A percentile compares a stretch with the other conserved stretches of the same genome.
These are phyloP conservation scores for Saccharomyces hybrid DNA, from an alignment of 1,139 yeast species.

Conservation along the genomic window DNA sequence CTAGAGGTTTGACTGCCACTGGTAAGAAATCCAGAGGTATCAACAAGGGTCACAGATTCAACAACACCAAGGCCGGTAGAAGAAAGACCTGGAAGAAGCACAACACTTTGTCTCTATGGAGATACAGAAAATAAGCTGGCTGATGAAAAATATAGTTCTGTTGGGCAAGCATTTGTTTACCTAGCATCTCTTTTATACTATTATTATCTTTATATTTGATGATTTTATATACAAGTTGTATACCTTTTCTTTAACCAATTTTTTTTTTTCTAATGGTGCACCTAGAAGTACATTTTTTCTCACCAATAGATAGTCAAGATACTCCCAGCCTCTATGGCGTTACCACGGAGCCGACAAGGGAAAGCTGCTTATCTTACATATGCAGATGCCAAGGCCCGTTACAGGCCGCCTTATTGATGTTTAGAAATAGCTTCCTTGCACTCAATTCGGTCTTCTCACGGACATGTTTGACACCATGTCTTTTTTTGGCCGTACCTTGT, in stretches of 20 bases:
- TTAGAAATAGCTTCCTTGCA: background rate
- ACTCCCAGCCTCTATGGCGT: background rate
- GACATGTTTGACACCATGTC: background rate
- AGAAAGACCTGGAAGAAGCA: constrained; percentile 99
- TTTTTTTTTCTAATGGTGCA: background rate
- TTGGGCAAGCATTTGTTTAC: background rate
- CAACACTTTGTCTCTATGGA: constrained; percentile 98
- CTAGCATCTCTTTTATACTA: constrained; percentile 1
- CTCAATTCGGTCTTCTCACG: background rate
- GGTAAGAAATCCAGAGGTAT: constrained; percentile 99
- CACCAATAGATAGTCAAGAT: background rate
- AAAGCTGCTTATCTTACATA: background rate
- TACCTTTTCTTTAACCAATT: background rate
- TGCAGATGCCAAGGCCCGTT: too few species aligned
- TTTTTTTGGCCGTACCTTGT: background rate
- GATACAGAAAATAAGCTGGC: constrained; percentile 84
- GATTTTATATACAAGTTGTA: constrained; percentile 5
- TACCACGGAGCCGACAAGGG: background rate
- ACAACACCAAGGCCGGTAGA: constrained; percentile 97
- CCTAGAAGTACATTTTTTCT: background rate
- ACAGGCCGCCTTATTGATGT: background rate
- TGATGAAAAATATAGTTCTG: constrained; percentile 2
- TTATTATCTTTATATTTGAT: constrained; percentile 5
- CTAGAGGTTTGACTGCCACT: constrained; percentile 96
- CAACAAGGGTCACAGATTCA: constrained; percentile 98